Percentiles rank a stretch among this genome's conserved stretches.
Evolutionary conservation across 1,284 basidiomycete species (phyloP).

Genomic region (Inonotus obliquus): DNA sequence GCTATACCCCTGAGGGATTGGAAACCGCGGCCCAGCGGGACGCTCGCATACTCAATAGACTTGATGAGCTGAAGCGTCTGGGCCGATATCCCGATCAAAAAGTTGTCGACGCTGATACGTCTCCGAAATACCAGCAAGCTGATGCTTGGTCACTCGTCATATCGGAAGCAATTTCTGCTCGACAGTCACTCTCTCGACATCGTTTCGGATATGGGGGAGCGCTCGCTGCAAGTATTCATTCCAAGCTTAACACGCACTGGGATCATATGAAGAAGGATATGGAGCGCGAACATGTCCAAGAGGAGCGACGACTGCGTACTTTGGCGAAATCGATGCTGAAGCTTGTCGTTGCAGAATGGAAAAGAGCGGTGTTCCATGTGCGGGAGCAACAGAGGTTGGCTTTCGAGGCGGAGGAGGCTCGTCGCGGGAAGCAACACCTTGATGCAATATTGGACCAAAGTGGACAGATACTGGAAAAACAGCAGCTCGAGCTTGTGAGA

Average conservation of each 20-base stretch:
- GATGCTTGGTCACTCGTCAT: slow-evolving; percentile 57
- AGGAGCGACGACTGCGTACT: slow-evolving; percentile 64
- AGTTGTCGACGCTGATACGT: background rate
- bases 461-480: slow-evolving; percentile 81
- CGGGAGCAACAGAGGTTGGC: slow-evolving; percentile 60
- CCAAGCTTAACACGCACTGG: slow-evolving; percentile 54
- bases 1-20: slow-evolving; percentile 40
- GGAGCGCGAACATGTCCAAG: slow-evolving; percentile 55
- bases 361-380: slow-evolving; percentile 80
- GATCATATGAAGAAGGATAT: slow-evolving; percentile 54
- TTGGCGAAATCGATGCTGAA: slow-evolving; percentile 70
- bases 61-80: slow-evolving; percentile 36
- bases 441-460: slow-evolving; percentile 90
- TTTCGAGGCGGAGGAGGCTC: slow-evolving; percentile 59
- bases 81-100: slow-evolving; percentile 29
- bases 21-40: slow-evolving; percentile 44
- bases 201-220: slow-evolving; percentile 10
- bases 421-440: slow-evolving; percentile 77
- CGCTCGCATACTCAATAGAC: slow-evolving; percentile 48
- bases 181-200: slow-evolving; percentile 9
- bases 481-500: slow-evolving; percentile 61
- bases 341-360: slow-evolving; percentile 82
- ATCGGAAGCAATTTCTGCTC: slow-evolving; percentile 3
- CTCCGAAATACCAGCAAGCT: background rate
- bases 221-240: slow-evolving; percentile 1